phyloP scores from a whole-genome alignment of 306 rosid species.

The Ceratonia siliqua region DNA sequence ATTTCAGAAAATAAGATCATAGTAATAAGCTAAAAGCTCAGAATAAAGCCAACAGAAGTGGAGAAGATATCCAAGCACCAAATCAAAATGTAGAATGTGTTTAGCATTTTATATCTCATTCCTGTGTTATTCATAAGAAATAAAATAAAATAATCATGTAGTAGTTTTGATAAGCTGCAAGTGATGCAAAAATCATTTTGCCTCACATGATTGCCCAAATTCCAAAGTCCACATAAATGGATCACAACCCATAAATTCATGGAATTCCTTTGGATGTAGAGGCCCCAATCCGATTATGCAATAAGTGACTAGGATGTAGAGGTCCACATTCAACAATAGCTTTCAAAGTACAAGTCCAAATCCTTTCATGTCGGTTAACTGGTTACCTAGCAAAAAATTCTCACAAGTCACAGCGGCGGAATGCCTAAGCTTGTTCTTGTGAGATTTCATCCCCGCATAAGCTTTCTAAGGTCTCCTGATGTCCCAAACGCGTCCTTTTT shows the following conservation, averaged over 20 bases:
- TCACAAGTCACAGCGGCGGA: background rate
- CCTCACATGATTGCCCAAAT: no score
- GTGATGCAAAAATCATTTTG: background rate
- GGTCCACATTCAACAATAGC: background rate
- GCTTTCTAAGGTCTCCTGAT: background rate
- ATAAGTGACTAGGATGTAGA: background rate
- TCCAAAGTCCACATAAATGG: no score
- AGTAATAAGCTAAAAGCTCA: background rate
- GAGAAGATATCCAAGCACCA: background rate
- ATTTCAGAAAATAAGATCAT: background rate
- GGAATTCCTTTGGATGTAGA: background rate
- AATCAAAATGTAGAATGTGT: slow-evolving; percentile 1
- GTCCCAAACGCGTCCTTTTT: background rate
- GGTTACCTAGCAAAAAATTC: background rate
- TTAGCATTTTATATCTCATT: background rate
- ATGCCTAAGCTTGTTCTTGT: background rate
- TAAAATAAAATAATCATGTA: background rate
- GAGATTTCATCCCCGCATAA: background rate
- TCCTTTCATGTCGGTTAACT: background rate
- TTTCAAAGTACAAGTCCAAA: background rate
- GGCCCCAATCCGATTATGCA: background rate
- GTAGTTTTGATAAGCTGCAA: background rate
- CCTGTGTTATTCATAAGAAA: background rate
- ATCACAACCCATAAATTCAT: no score
- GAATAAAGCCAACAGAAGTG: background rate